phyloP scores from a whole-genome alignment of 2,329 filamentous ascomycete genomes.

The Fusarium sp. region DNA sequence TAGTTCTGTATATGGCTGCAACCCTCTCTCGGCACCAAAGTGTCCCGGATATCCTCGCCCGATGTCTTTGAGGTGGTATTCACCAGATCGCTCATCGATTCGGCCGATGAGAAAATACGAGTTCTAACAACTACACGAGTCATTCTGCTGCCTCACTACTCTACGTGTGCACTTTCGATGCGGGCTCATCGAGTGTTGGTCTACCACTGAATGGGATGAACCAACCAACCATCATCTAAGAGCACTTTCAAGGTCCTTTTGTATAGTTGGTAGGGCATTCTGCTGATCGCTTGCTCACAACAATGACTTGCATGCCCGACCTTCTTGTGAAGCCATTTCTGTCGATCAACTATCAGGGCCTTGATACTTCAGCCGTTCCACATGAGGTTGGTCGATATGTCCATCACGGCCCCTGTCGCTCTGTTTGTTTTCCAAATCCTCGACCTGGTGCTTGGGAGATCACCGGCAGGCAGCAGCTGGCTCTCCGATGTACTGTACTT shows the following conservation, averaged over 20 bases:
- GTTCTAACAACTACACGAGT: background rate
- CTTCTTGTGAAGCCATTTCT: constrained; percentile 7
- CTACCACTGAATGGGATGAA: background rate
- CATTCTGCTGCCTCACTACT: background rate
- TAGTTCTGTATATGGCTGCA: background rate
- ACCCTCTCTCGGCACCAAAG: background rate
- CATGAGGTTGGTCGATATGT: constrained; percentile 20
- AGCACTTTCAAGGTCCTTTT: too few relatives aligned
- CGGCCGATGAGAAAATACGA: background rate
- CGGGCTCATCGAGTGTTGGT: background rate
- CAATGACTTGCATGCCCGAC: constrained; percentile 19
- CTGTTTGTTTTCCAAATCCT: constrained; percentile 1
- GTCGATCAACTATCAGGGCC: constrained; percentile 1
- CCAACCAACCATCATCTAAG: background rate
- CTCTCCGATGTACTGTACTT: constrained; percentile 6
- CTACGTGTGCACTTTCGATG: constrained; percentile 2
- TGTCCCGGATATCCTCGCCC: background rate
- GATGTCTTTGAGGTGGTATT: background rate
- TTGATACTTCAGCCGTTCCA: constrained; percentile 8
- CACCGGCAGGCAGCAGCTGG: background rate
- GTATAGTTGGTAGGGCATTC: background rate
- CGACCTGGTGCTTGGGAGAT: constrained; percentile 8
- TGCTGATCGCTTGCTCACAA: background rate
- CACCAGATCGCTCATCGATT: background rate
- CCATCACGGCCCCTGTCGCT: constrained; percentile 18